Evolutionary conservation across 225 moss, liverwort and hornwort species (phyloP).

Genomic region (Climacium dendroides): DNA sequence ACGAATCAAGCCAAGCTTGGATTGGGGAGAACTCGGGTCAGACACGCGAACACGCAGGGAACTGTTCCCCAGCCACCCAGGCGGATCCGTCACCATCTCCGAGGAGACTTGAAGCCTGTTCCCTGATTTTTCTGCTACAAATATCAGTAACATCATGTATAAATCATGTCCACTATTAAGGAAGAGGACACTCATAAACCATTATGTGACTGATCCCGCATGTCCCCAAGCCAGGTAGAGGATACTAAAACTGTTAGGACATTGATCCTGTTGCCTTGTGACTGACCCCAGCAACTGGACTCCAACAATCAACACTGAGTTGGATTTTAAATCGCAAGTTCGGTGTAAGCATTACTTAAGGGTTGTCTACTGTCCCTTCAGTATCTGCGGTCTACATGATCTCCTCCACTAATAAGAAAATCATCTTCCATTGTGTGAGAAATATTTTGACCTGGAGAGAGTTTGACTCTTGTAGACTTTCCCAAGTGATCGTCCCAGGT

Average conservation of each 20-base stretch:
- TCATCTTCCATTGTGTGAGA: neutral
- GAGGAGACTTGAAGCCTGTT: neutral
- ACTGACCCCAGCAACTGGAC: neutral
- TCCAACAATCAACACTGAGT: neutral
- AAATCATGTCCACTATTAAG: neutral
- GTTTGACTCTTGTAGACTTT: neutral
- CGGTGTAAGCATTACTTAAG: too few relatives aligned
- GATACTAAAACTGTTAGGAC: neutral
- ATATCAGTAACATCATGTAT: neutral
- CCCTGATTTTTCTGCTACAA: neutral
- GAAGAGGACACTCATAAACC: neutral
- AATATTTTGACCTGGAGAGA: neutral
- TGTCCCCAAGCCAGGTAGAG: neutral
- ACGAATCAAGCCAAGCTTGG: slow-evolving; percentile 26
- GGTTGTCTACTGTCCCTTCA: neutral
- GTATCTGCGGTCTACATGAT: neutral
- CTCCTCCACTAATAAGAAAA: neutral
- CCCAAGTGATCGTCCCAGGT: neutral
- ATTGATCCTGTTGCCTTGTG: neutral
- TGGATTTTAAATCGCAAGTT: neutral
- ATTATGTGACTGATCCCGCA: neutral
- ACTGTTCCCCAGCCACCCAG: slow-evolving; percentile 5
- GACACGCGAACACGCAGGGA: neutral
- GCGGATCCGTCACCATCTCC: neutral
- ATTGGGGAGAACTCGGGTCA: slow-evolving; percentile 3